phyloP scores from a whole-genome alignment of 176 grass and related monocot species.

The Tuctoria greenei region DNA sequence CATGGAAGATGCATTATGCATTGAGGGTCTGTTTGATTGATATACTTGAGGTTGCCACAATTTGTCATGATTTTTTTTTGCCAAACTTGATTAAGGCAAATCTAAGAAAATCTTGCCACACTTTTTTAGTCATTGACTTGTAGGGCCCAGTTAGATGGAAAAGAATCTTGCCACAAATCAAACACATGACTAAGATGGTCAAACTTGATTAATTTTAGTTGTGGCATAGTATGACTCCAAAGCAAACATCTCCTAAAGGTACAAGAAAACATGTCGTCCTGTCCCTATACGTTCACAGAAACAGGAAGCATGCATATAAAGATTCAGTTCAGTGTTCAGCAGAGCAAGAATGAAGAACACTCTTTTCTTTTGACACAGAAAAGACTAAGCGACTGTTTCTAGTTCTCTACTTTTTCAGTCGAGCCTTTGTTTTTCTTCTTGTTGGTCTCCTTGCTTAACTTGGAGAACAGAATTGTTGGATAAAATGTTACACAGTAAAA shows the following conservation, averaged over 20 bases:
- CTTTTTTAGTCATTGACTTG: no score
- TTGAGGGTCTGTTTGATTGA: no score
- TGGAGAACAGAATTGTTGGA: conserved; percentile 2
- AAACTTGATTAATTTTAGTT: no score
- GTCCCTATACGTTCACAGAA: conserved; percentile 12
- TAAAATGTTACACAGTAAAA: conserved; percentile 16
- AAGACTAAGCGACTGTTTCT: background rate
- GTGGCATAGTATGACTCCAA: no score
- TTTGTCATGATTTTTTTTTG: no score
- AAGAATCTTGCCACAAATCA: no score
- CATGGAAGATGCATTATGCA: conserved; percentile 21
- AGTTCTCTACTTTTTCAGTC: conserved; percentile 7
- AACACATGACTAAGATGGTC: no score
- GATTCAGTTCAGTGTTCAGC: background rate
- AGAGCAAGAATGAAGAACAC: background rate
- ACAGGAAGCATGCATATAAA: background rate
- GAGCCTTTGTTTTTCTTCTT: background rate
- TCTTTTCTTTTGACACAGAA: background rate
- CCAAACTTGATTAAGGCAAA: no score
- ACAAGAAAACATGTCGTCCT: background rate
- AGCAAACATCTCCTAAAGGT: no score
- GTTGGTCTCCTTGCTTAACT: background rate
- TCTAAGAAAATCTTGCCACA: no score
- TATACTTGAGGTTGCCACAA: no score
- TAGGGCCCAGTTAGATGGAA: no score